These are phyloP conservation scores for Aspergillus asperescens DNA, from an alignment of 495 filamentous ascomycete species.

Conservation along the genomic window DNA sequence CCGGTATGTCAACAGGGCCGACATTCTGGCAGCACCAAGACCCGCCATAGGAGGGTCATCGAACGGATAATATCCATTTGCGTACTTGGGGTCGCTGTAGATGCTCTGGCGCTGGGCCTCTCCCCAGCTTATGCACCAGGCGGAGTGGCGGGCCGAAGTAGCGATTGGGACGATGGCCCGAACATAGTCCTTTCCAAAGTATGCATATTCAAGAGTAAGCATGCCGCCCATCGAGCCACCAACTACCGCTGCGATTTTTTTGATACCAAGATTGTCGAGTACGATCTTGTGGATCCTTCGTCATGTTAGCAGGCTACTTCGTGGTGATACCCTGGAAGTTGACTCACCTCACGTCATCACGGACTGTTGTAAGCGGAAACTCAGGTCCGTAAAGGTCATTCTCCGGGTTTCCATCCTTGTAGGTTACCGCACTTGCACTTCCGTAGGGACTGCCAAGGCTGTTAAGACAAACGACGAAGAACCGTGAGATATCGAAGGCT, in stretches of 20 bases:
- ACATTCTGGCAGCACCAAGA: conserved; percentile 93
- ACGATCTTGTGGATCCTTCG: conserved; percentile 81
- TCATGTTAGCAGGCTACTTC: conserved; percentile 19
- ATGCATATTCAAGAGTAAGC: conserved; percentile 94
- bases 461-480: conserved; percentile 95
- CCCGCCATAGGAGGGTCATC: conserved; percentile 78
- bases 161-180: conserved; percentile 88
- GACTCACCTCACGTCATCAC: conserved; percentile 87
- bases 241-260: conserved; percentile 79
- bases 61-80: conserved; percentile 89
- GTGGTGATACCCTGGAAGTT: no score
- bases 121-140: conserved; percentile 99
- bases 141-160: conserved; percentile 88
- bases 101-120: conserved; percentile 97
- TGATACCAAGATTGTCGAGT: conserved; percentile 82
- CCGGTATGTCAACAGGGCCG: conserved; percentile 89
- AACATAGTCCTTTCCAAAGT: conserved; percentile 92
- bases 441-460: conserved; percentile 95
- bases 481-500: conserved; percentile 86
- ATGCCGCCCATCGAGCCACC: conserved; percentile 99
- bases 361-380: conserved; percentile 89
- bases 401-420: conserved; percentile 67
- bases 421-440: conserved; percentile 89
- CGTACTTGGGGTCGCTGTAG: conserved; percentile 96
- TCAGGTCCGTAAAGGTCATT: conserved; percentile 87